Evolutionary conservation across 805 yeast genomes (phyloP), one percentile per base, ranked within the genome.

Genomic region (Lipomyces yamanashiensis): DNA sequence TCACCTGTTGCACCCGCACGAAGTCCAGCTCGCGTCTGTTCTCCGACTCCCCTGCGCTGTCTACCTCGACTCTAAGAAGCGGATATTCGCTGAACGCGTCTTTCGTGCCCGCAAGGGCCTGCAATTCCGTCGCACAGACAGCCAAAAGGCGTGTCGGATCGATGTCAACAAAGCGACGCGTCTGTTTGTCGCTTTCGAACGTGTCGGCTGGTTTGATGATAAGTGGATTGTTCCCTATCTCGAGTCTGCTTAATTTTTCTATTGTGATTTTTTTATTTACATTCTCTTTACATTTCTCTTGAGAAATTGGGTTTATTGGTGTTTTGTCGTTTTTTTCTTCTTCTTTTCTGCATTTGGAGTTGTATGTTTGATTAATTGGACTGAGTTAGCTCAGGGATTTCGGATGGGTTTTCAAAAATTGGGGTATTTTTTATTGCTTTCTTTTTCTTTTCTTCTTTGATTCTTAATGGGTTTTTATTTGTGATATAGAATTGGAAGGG

Each of bases 81-180:
- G 98, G 68, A 81, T 93, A 34, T 95, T 93, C 77, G 85, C 86
- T 63, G 98, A 93, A 75, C 93, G 92, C 78, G 95, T 92, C 39
- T 85, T 85, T 69, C 84, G 97, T 57, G 59, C 71, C 10, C 85
- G 84, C 70, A 78, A 80, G 56, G 87, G 87, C 36, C 80, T 86
- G 73, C 93, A 95, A 34, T 93, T 93, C 78, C 87, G 97, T 78
- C 87, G 98, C 78, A 95, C 98, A 0, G 99, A 93, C 77, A 96
- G 98, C 7, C 98, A 93, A 77, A 95, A 95, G 80, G 97, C 98
- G 6, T 93, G 98, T 76, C 85, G 96, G 68, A 92, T 95, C 69
- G 98, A 95, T 76, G 98, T 93, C 51, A 95, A 95, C 77, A 95
- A 95, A 76, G 98, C 98, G 1, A 88, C 96, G 54, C 84, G 97